Conservation (phyloP, 1,284 basidiomycete genomes). For the Pascua guehoae region DNA sequence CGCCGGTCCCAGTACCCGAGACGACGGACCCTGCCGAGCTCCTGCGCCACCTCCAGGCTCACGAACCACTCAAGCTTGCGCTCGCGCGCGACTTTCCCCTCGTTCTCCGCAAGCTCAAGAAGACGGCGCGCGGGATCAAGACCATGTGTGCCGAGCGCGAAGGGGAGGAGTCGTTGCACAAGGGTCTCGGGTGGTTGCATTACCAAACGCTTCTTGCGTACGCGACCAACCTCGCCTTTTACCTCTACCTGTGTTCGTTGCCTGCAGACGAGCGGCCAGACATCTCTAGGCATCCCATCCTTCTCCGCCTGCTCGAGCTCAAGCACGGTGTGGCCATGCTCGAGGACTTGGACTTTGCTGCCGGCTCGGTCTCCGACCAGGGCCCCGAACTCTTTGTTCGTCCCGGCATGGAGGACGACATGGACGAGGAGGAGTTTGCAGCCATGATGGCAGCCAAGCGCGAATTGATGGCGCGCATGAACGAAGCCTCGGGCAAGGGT, state of each 20-base stretch:
- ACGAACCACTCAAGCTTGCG: constrained; percentile 67
- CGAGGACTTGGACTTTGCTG: constrained; percentile 71
- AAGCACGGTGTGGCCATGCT: constrained; percentile 79
- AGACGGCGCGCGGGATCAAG: constrained; percentile 45
- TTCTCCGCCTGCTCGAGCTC: constrained; percentile 75
- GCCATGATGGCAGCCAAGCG: constrained; percentile 26
- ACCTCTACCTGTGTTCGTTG: constrained; percentile 79
- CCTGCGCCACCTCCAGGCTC: constrained; percentile 70
- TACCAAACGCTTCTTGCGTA: constrained; percentile 80
- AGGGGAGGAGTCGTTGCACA: constrained; percentile 39
- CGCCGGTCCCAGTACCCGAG: constrained; percentile 25
- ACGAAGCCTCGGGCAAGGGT: constrained; percentile 16
- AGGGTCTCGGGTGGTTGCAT: constrained; percentile 49
- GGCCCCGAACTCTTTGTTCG: constrained; percentile 34
- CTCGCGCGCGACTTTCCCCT: constrained; percentile 55
- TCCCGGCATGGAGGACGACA: constrained; percentile 29
- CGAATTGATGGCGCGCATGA: constrained; percentile 22
- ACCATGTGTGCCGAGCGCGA: constrained; percentile 35
- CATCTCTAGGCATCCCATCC: constrained; percentile 71
- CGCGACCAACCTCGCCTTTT: constrained; percentile 85
- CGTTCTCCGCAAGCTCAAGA: constrained; percentile 47
- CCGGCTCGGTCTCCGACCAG: constrained; percentile 53
- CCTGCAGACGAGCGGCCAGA: constrained; percentile 59
- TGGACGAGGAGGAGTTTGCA: constrained; percentile 37
- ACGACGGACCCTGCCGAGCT: constrained; percentile 53